Evolutionary conservation across 164 flowering plant species (phyloP), one percentile per base, ranked within the genome.

Genomic region (Annona squamosa): DNA sequence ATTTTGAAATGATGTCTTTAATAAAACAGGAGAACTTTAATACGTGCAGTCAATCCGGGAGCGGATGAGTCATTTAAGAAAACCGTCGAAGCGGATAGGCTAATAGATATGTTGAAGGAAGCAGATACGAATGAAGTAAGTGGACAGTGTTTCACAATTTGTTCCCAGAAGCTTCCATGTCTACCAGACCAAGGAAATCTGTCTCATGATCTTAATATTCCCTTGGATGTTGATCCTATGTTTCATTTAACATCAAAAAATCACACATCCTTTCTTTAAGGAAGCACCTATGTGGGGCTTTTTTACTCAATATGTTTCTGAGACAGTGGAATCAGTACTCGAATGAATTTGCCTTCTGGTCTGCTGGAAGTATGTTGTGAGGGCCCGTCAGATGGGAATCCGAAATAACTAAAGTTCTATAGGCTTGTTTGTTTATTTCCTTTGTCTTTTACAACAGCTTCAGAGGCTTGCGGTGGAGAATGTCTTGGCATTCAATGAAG

Each of bases 21-120:
- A 87, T 89, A 85, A 84, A 89, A 85, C 99, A 94, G 98, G 97
- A 86, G 86, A 89, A 87, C 85, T 87, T 86, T 89, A 82, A 81
- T 91, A 71, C 90, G 82, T 92, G 96, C 99, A 89, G 93, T 83
- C 91, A 81, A 78, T 83, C 74, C 84, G 83, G 92, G 85, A 77
- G 90, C 97, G 13, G 97, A 94, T 80, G 85, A 86, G 52, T 85
- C 87, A 26, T 92, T 92, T 74, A 87, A 86, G 75, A 87, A 85
- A 84, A 92, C 97, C 5, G 91, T 91, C 46, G 94, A 89, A 84
- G 88, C 90, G 70, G 98, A 94, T 81, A 84, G 85, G 73, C 80
- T 94, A 76, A 94, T 94, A 77, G 97, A 92, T 80, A 76, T 75
- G 78, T 75, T 94, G 68, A 87, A 90, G 74, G 88, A 88, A 76